Evolutionary conservation across 2,329 filamentous ascomycete species (phyloP).

Genomic region (Harringtonia lauricola): DNA sequence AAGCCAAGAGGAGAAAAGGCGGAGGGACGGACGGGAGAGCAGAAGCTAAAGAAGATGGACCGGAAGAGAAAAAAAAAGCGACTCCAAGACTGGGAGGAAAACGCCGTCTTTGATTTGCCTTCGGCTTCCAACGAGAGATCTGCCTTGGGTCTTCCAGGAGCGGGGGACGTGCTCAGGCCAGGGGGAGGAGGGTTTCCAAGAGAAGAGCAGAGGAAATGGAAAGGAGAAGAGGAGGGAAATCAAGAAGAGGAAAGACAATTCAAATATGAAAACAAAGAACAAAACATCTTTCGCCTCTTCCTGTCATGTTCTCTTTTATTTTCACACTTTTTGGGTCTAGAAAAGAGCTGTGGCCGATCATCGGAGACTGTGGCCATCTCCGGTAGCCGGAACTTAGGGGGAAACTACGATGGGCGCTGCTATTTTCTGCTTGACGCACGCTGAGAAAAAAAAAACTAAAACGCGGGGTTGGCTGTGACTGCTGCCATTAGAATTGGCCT

Average conservation of each 20-base stretch:
- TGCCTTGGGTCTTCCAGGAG: no score
- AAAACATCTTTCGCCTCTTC: constrained; percentile 3
- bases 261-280: no score
- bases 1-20: no score
- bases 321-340: neutral
- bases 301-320: neutral
- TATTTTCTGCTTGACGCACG: neutral
- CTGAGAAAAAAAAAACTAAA: constrained; percentile 1
- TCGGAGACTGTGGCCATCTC: constrained; percentile 8
- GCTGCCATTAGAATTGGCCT: constrained; percentile 8
- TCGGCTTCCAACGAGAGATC: no score
- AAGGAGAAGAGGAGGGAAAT: constrained; percentile 1
- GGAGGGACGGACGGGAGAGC: neutral
- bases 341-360: constrained; percentile 7
- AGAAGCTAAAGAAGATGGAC: neutral
- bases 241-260: neutral
- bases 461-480: constrained; percentile 10
- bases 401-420: neutral
- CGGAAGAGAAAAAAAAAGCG: no score
- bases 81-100: no score
- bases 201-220: neutral
- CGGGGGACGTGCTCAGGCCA: no score
- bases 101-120: no score
- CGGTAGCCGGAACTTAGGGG: constrained; percentile 6
- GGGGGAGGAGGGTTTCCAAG: no score